Evolutionary conservation across 2,329 filamentous ascomycete genomes (phyloP).

Genomic region (Botrytis pseudocinerea): DNA sequence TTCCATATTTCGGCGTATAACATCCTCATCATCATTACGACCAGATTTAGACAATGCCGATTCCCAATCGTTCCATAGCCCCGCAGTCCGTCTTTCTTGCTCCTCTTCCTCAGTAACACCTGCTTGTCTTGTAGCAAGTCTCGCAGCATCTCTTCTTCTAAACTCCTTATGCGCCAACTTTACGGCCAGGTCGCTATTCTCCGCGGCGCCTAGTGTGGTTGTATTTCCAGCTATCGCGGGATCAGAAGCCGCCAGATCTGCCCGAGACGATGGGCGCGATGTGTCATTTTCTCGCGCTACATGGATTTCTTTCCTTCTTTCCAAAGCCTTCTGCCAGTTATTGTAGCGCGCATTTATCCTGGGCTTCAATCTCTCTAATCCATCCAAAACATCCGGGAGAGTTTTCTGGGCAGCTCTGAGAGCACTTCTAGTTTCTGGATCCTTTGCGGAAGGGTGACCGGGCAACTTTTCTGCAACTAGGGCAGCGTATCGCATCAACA

Average conservation of each 20-base stretch:
- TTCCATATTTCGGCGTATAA: constrained; percentile 54
- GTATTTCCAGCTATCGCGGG: constrained; percentile 59
- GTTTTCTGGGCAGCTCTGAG: constrained; percentile 59
- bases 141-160: constrained; percentile 62
- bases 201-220: constrained; percentile 65
- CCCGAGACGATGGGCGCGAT: constrained; percentile 23
- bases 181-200: constrained; percentile 75
- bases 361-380: constrained; percentile 77
- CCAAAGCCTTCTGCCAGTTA: constrained; percentile 60
- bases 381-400: constrained; percentile 54
- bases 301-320: constrained; percentile 42
- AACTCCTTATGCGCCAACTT: constrained; percentile 74
- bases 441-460: constrained; percentile 72
- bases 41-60: constrained; percentile 44
- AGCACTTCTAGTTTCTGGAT: constrained; percentile 57
- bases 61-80: constrained; percentile 56
- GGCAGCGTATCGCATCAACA: constrained; percentile 85
- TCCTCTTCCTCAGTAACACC: constrained; percentile 60
- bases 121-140: constrained; percentile 57
- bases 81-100: constrained; percentile 53
- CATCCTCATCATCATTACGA: constrained; percentile 41
- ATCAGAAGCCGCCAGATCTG: constrained; percentile 52
- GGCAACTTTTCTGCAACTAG: constrained; percentile 77
- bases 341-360: constrained; percentile 70
- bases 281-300: constrained; percentile 23